Conservation (phyloP, 371 early-diverging fungal species). For the Lichtheimia corymbifera region DNA sequence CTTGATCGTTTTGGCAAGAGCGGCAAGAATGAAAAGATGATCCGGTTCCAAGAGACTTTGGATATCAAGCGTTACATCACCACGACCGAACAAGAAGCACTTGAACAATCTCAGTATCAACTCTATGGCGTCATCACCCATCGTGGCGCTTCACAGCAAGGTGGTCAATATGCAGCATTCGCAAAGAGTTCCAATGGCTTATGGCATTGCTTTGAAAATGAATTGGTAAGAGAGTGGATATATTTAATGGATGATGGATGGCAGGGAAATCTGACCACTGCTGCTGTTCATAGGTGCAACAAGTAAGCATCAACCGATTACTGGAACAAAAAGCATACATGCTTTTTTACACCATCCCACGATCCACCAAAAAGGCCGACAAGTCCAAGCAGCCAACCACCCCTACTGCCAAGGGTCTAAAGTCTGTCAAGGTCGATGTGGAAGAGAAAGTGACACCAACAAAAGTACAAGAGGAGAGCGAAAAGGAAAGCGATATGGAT, state of each 20-base stretch:
- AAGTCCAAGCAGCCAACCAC: conserved; percentile 19
- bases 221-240: conserved; percentile 47
- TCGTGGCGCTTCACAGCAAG: conserved; percentile 68
- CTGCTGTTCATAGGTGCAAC: conserved; percentile 47
- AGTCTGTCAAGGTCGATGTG: conserved; percentile 11
- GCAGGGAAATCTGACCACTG: not conserved
- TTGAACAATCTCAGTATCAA: conserved; percentile 49
- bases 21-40: conserved; percentile 50
- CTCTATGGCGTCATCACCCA: conserved; percentile 83
- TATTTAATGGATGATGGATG: not conserved
- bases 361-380: conserved; percentile 20
- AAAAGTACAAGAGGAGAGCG: conserved; percentile 11
- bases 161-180: conserved; percentile 84
- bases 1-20: conserved; percentile 80
- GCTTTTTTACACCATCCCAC: conserved; percentile 70
- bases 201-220: conserved; percentile 86
- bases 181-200: conserved; percentile 79
- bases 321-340: conserved; percentile 76
- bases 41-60: conserved; percentile 48
- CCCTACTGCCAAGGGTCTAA: conserved; percentile 17
- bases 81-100: conserved; percentile 27
- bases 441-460: conserved; percentile 13
- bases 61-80: conserved; percentile 38
- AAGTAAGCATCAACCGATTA: conserved; percentile 74
- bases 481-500: conserved; percentile 7